phyloP scores from a whole-genome alignment of 768 basidiomycete species.

The Podaxis carcinomalis region DNA sequence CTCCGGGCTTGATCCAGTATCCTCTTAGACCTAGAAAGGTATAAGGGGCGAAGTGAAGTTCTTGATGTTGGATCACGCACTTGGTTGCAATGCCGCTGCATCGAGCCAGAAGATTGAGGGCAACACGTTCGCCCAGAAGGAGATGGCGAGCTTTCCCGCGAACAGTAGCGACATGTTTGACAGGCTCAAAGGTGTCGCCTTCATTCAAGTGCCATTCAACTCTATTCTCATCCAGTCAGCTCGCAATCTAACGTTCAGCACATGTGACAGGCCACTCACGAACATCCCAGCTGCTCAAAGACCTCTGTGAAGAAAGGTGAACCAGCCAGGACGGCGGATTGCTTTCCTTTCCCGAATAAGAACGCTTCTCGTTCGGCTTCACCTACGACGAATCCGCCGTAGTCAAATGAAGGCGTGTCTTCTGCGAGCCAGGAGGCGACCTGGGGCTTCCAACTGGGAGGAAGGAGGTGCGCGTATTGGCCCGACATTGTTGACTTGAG shows the following conservation, averaged over 20 bases:
- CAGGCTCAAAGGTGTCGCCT: slow-evolving; percentile 74
- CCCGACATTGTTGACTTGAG: not conserved
- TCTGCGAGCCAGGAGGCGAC: slow-evolving; percentile 83
- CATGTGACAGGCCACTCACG: slow-evolving; percentile 47
- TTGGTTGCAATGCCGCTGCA: slow-evolving; percentile 97
- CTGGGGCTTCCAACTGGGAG: slow-evolving; percentile 87
- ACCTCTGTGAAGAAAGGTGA: slow-evolving; percentile 95
- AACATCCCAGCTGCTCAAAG: slow-evolving; percentile 84
- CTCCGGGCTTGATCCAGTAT: slow-evolving; percentile 75
- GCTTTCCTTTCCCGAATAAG: slow-evolving; percentile 85
- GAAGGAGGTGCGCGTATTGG: slow-evolving; percentile 67
- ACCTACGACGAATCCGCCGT: slow-evolving; percentile 94
- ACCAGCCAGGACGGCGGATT: slow-evolving; percentile 80
- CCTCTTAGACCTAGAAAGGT: slow-evolving; percentile 61
- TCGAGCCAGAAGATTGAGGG: slow-evolving; percentile 87
- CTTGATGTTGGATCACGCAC: slow-evolving; percentile 38
- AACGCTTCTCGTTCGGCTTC: slow-evolving; percentile 83
- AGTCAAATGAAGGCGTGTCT: slow-evolving; percentile 95
- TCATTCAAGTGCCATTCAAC: slow-evolving; percentile 94
- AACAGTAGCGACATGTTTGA: slow-evolving; percentile 88
- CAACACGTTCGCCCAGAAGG: slow-evolving; percentile 89
- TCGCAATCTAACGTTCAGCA: not conserved
- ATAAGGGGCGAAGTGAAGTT: not conserved
- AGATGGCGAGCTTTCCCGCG: slow-evolving; percentile 84
- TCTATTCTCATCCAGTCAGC: slow-evolving; percentile 34